Conservation (phyloP, 176 grass and related monocot genomes). For the Triticum urartu region DNA sequence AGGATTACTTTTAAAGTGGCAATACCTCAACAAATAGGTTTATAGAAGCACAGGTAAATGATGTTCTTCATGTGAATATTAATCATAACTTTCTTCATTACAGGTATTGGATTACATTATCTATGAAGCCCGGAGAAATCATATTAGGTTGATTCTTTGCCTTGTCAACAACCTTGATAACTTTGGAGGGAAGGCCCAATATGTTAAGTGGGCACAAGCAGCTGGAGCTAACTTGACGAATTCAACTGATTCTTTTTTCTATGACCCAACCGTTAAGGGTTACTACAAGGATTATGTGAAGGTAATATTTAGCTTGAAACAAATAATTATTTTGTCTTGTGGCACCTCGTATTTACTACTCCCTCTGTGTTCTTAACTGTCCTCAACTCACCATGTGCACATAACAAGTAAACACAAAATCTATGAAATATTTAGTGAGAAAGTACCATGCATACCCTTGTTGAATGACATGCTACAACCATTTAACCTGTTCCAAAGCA, state of each 20-base stretch:
- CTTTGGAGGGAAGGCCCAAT: constrained; percentile 91
- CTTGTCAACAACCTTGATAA: constrained; percentile 94
- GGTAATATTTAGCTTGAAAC: constrained; percentile 35
- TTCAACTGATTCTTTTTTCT: constrained; percentile 81
- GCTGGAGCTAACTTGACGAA: constrained; percentile 61
- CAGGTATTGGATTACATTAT: constrained; percentile 91
- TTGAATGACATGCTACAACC: background rate
- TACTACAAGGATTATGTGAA: constrained; percentile 88
- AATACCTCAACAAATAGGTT: background rate
- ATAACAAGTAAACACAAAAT: background rate
- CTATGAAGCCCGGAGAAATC: constrained; percentile 72
- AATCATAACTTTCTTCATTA: constrained; percentile 2
- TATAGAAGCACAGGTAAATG: background rate
- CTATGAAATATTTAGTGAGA: background rate
- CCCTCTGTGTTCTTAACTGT: background rate
- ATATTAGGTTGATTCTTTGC: constrained; percentile 75
- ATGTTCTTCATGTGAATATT: background rate
- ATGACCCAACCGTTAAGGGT: constrained; percentile 57
- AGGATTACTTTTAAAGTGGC: background rate
- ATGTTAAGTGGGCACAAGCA: constrained; percentile 80
- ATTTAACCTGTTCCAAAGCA: background rate
- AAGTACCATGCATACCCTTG: background rate
- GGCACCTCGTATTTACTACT: background rate
- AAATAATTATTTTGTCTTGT: background rate
- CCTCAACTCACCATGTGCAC: background rate